Evolutionary conservation across 2,329 filamentous ascomycete genomes (phyloP), one percentile per base, ranked within the genome.

Genomic region (Knufia fluminis): DNA sequence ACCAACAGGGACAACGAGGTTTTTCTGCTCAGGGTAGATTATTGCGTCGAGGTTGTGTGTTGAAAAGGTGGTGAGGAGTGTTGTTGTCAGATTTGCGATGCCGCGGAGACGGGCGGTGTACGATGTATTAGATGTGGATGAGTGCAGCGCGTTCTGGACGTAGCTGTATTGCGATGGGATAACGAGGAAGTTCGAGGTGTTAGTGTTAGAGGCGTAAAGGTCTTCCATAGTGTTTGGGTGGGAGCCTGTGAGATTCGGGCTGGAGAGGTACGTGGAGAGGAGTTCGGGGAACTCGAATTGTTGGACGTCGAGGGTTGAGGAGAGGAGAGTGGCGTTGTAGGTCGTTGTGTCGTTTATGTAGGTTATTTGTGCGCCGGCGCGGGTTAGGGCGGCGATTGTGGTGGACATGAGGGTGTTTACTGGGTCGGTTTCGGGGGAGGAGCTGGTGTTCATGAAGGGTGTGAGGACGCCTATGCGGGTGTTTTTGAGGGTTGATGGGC

Each of bases 11-110:
- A 82, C 78, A 4, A 80, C 77, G 1, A 83, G 71, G 48, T 81
- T 81, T 59, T 74, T 74, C 58, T 84, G 80, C 59, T 83, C 74
- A 0, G 80, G 80, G 61, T 83, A 84, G 56, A 82, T 73, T 31
- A 83, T 57, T 0, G 75, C 79, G 59, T 81, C 75, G 12, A 84
- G 67, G 0, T 62, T 52, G 53, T 78, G 65, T 0, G 58, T 50
- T 0, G 64, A 60, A 52, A 83, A 80, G 0, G 76, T 78, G 2
- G 62, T 53, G n/a, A 68, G 64, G 1, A 83, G 64, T 0, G 71
- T 65, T 1, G 68, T 60, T 2, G 73, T 79, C 12, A 85, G 69
- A 44, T 74, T 67, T 4, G 66, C 63, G 50, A 84, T 80, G 1
- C 67, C 69, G 3, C 64, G 55, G 46, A 74, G 68, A 9, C 70